Evolutionary conservation across 106 monocot genomes (phyloP), one percentile per base, ranked within the genome.

Genomic region (Narthecium ossifragum): DNA sequence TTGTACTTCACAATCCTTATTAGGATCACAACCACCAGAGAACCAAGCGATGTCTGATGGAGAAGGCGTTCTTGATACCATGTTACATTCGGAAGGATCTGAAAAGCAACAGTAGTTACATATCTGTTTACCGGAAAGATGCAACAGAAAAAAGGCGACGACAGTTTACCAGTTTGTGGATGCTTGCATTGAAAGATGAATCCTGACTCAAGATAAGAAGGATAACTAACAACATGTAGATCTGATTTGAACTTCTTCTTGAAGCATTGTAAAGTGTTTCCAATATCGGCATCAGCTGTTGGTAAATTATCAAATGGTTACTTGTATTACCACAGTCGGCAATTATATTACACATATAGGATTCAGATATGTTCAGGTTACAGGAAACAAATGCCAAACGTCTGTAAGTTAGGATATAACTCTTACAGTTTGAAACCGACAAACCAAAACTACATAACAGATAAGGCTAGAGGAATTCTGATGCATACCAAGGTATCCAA

Each of bases 101-200:
- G 68, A 73, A 34, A 64, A 54, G 23, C 18, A 77, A 37, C 41
- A 52, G 15, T 31, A 15, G 15, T 13, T 68, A 36, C 58, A 24
- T 53, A 50, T 15, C 41, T 21, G 41, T 15, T 26, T 31, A 30
- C 5, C 14, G 7, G 20, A 50, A 47, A 18, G 57, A 68, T 26
- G 1, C 55, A 27, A 60, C 57, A 8, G 36, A 61, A 23, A 59
- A 60, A 30, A 43, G 23, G 29, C 25, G 38, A 49, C 34, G 9
- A 23, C 36, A 8, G 36, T 64, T 71, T 84, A 96, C 96, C 78
- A 90, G 47, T 54, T 96, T 96, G 61, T 96, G 90, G 28, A 96
- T 90, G 73, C 86, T 90, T 47, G 90, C 86, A 73, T 96, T 96
- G 66, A 96, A 96, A 48, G 96, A 90, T 70, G 96, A 96, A 81